Conservation (phyloP, 169 alveolate genomes). For the Babesia divergens region DNA sequence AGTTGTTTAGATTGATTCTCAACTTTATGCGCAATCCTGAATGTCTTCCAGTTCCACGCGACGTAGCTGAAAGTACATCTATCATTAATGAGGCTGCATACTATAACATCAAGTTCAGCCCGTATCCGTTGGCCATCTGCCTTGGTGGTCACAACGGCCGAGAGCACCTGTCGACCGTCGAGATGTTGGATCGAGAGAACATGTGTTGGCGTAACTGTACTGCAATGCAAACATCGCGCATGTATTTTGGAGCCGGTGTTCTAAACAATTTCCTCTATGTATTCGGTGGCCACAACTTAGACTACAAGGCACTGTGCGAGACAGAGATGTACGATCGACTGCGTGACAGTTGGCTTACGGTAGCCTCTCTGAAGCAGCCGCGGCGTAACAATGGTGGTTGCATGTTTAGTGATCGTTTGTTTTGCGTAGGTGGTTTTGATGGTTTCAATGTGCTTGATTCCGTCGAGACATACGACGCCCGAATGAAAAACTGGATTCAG, state of each 20-base stretch:
- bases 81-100: conserved; percentile 79
- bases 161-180: conserved; percentile 76
- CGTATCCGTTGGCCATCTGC: conserved; percentile 79
- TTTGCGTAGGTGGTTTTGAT: conserved; percentile 84
- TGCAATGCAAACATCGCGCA: conserved; percentile 83
- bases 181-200: conserved; percentile 79
- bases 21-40: conserved; percentile 81
- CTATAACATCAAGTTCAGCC: conserved; percentile 80
- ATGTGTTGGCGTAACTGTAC: conserved; percentile 86
- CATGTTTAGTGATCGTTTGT: conserved; percentile 57
- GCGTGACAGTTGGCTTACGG: conserved; percentile 80
- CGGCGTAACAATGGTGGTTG: conserved; percentile 80
- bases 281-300: conserved; percentile 88
- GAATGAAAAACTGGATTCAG: conserved; percentile 84
- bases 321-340: conserved; percentile 86
- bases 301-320: conserved; percentile 88
- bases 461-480: conserved; percentile 82
- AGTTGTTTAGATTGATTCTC: conserved; percentile 76
- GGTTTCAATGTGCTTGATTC: conserved; percentile 73
- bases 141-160: conserved; percentile 83
- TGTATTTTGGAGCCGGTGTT: conserved; percentile 79
- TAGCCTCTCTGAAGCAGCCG: conserved; percentile 77
- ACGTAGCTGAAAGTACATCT: conserved; percentile 77
- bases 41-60: conserved; percentile 73
- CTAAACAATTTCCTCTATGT: conserved; percentile 77